A percentile compares a stretch with the other conserved stretches of the same genome.
These are phyloP conservation scores for Cercophora newfieldiana DNA, from an alignment of 495 filamentous ascomycete genomes.

Conservation along the genomic window DNA sequence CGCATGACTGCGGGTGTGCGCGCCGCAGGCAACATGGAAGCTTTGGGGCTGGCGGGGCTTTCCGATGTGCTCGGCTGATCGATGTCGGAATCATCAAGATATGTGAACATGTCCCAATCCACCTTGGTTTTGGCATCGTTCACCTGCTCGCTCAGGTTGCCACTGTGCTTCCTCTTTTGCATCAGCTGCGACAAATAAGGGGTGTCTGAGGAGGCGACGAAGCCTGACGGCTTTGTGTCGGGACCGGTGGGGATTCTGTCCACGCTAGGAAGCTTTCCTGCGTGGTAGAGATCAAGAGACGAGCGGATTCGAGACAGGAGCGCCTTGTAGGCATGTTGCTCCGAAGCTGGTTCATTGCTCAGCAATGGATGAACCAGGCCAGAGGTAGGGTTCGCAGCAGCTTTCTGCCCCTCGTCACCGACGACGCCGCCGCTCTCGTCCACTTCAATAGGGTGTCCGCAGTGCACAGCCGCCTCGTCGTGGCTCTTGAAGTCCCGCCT, in stretches of 20 bases:
- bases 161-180: constrained; percentile 60
- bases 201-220: constrained; percentile 64
- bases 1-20: constrained; percentile 48
- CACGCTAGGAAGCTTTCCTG: constrained; percentile 48
- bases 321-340: constrained; percentile 54
- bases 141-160: constrained; percentile 63
- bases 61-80: constrained; percentile 31
- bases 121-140: constrained; percentile 56
- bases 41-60: constrained; percentile 21
- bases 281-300: constrained; percentile 46
- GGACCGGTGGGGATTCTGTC: constrained; percentile 39
- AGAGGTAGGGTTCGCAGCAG: constrained; percentile 23
- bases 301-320: constrained; percentile 49
- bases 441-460: constrained; percentile 76
- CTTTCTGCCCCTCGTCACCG: constrained; percentile 50
- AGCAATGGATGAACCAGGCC: constrained; percentile 71
- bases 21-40: constrained; percentile 26
- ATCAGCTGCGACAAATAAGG: constrained; percentile 76
- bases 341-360: constrained; percentile 54
- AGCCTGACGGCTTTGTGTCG: constrained; percentile 33
- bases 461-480: constrained; percentile 87
- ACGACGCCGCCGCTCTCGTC: constrained; percentile 60
- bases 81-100: constrained; percentile 50
- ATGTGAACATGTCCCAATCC: constrained; percentile 52
- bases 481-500: constrained; percentile 88